Evolutionary conservation across 2,329 filamentous ascomycete genomes (phyloP), one percentile per base, ranked within the genome.

Genomic region (Claviceps africana): DNA sequence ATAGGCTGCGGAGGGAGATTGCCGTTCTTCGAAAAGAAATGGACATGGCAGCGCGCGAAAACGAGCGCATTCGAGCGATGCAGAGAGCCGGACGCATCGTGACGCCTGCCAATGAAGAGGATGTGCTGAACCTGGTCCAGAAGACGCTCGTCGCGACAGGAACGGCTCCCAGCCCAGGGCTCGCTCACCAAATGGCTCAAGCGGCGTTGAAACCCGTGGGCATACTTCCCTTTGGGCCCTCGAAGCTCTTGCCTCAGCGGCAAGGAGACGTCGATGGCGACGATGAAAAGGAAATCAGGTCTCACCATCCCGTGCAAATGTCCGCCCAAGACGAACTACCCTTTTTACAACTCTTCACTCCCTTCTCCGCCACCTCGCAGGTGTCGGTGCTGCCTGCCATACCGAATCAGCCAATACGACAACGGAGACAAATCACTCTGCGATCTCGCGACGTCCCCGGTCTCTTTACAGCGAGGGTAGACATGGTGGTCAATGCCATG

Each of bases 261-360:
- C 25, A 10, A 61, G 3, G 57, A 64, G 0, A 58, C 61, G 39
- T 6, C 8, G 15, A 28, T 2, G 56, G 63, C 11, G 62, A 66
- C 11, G 61, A 70, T 4, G 60, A 69, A 2, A 63, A 76, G 0
- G 69, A 75, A 8, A 64, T 71, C 55, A 67, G 64, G 49, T 86
- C 83, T 1, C 86, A 90, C 60, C 76, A 79, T 50, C 87, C 84
- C 0, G 61, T 81, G 1, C 72, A 73, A 1, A 72, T 89, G 67
- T 73, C 77, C 1, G 73, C 84, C 1, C 70, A 75, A 0, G 79
- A 89, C 54, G 79, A 85, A 48, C 67, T 85, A 2, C 80, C 83
- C 0, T 88, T 84, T 57, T 72, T 90, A 0, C 78, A 84, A 46
- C 73, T 84, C 9, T 88, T 93, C 59, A 85, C 80, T 0, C 79